Percentiles rank a stretch among this genome's conserved stretches.
These are phyloP conservation scores for Capsicum rhomboideum DNA, from an alignment of 257 asterid genomes.

Conservation along the genomic window DNA sequence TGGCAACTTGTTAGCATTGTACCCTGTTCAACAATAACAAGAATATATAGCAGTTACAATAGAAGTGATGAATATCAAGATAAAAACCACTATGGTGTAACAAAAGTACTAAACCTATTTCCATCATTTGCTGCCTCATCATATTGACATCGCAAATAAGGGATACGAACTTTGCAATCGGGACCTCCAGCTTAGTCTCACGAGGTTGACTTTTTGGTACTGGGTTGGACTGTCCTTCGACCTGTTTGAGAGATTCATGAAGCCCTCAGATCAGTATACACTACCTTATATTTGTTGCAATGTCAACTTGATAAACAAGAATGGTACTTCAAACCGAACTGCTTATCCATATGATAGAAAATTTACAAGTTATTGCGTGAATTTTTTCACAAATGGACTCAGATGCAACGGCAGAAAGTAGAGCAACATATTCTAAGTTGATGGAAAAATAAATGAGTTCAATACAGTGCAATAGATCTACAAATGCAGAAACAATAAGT, in stretches of 20 bases:
- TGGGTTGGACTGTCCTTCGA: slow-evolving; percentile 22
- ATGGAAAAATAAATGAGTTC: background rate
- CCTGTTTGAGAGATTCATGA: slow-evolving; percentile 26
- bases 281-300: background rate
- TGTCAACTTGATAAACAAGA: background rate
- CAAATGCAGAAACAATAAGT: background rate
- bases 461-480: background rate
- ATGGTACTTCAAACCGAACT: background rate
- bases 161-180: slow-evolving; percentile 77
- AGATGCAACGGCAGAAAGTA: slow-evolving; percentile 5
- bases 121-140: slow-evolving; percentile 98
- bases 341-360: background rate
- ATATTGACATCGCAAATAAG: slow-evolving; percentile 81
- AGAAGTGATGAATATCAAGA: background rate
- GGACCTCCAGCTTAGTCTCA: slow-evolving; percentile 72
- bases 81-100: background rate
- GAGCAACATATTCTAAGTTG: background rate
- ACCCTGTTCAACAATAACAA: slow-evolving; percentile 43
- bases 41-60: background rate
- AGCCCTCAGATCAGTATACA: background rate
- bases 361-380: background rate
- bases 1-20: slow-evolving; percentile 91
- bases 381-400: background rate
- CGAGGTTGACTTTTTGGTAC: slow-evolving; percentile 28
- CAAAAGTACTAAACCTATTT: slow-evolving; percentile 46